phyloP scores from a whole-genome alignment of 805 yeast species.

The Candida sakaeoensis region DNA sequence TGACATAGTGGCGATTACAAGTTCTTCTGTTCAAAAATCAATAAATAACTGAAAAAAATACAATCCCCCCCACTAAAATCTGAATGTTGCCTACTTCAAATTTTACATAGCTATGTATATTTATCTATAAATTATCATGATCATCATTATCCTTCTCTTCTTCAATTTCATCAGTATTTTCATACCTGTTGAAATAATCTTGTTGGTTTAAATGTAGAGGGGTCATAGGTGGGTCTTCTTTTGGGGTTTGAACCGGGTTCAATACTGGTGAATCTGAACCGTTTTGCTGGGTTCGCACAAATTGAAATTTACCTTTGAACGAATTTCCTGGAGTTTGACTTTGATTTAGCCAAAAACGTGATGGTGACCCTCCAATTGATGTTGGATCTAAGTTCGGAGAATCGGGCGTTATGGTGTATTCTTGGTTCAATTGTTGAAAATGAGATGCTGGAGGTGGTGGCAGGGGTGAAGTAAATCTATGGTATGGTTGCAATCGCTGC shows the following conservation, averaged over 20 bases:
- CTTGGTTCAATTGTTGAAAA: background rate
- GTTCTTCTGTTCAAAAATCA: too few species aligned
- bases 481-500: slow-evolving; percentile 36
- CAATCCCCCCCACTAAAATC: too few species aligned
- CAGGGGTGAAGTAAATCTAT: slow-evolving; percentile 30
- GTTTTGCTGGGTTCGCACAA: slow-evolving; percentile 11
- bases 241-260: slow-evolving; percentile 41
- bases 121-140: background rate
- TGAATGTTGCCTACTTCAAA: too few species aligned
- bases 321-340: slow-evolving; percentile 43
- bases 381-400: slow-evolving; percentile 52
- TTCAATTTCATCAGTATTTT: slow-evolving; percentile 9
- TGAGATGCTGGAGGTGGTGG: slow-evolving; percentile 8
- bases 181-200: slow-evolving; percentile 10
- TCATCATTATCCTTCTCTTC: slow-evolving; percentile 7
- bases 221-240: slow-evolving; percentile 43
- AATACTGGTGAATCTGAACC: slow-evolving; percentile 27
- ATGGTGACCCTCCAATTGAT: slow-evolving; percentile 53
- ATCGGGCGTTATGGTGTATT: slow-evolving; percentile 31
- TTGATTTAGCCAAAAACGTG: slow-evolving; percentile 50
- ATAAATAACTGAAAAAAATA: too few species aligned
- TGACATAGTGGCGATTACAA: slow-evolving; percentile 33
- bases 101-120: too few species aligned
- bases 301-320: slow-evolving; percentile 16
- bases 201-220: slow-evolving; percentile 27